Evolutionary conservation across 1,139 yeast species (phyloP), one percentile per base, ranked within the genome.

Genomic region (Hansenula sp.): DNA sequence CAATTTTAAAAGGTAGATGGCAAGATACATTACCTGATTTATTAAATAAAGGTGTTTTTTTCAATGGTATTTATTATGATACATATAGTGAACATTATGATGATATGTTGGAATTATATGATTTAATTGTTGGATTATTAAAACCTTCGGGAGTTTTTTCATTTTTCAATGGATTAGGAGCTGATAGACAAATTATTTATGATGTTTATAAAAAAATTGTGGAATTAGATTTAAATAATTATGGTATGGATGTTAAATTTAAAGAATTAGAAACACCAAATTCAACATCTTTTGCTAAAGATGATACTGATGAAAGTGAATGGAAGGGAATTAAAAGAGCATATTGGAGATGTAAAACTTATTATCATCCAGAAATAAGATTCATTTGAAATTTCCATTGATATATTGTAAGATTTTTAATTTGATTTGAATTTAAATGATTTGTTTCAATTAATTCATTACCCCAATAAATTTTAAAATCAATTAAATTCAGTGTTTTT

Each of bases 161-260:
- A 2, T 91, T 89, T 61, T 91, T 91, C 71, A 91, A 91, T 58
- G 98, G 98, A 0, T 72, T 91, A 33, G 98, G 98, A n/a, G 98
- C 97, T 7, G 98, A 91, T 58, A 74, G 97, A 58, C 81, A 85
- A 60, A 77, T 90, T 11, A 79, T 91, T 47, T 91, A 91, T 63
- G 96, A 91, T 57, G 97, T 91, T 13, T 91, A 91, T 69, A 82
- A 79, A 60, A 77, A 80, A 55, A 81, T 91, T 49, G 96, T 88
- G 7, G 88, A 83, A 53, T 66, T 89, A 46, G 98, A 91, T 61
- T 71, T 91, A 54, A 71, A 71, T 41, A 87, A 85, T 55, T 90
- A 85, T 59, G 98, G 98, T 3, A 68, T 91, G 57, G 57, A 69
- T 25, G 58, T 55, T 21, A 42, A 46, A 27, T 57, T 47, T 41